Evolutionary conservation across 192 early-diverging fungal species (phyloP).

Genomic region (Gorgonomyces haynaldii): DNA sequence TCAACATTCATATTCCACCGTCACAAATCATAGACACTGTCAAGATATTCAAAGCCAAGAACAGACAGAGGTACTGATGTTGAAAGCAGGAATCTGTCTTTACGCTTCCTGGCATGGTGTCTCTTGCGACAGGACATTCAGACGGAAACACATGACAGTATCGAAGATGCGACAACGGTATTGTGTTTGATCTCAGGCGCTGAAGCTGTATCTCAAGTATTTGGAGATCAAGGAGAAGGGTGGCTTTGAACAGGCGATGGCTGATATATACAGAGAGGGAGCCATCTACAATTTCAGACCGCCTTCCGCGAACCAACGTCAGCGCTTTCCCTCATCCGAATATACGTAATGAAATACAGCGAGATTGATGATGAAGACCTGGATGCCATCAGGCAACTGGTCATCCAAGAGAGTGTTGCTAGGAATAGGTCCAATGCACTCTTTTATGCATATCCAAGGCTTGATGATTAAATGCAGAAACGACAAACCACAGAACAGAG

Average conservation of each 20-base stretch:
- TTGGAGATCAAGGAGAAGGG: conserved; percentile 48
- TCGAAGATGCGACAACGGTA: conserved; percentile 84
- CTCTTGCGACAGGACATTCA: conserved; percentile 77
- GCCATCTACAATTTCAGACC: conserved; percentile 24
- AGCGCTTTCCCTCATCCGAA: not conserved
- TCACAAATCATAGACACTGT: conserved; percentile 88
- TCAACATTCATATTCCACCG: conserved; percentile 79
- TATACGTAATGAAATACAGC: too few relatives aligned
- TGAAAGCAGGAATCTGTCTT: conserved; percentile 61
- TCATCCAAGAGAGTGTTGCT: too few relatives aligned
- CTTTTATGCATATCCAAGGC: too few relatives aligned
- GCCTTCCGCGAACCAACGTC: conserved; percentile 4
- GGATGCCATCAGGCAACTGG: too few relatives aligned
- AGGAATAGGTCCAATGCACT: too few relatives aligned
- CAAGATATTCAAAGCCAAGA: conserved; percentile 77
- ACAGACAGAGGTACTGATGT: conserved; percentile 50
- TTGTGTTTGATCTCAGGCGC: conserved; percentile 32
- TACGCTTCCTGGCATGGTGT: conserved; percentile 87
- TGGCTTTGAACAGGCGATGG: conserved; percentile 59
- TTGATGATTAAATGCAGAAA: too few relatives aligned
- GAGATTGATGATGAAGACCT: too few relatives aligned
- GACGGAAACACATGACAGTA: conserved; percentile 77
- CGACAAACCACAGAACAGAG: too few relatives aligned
- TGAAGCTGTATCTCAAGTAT: conserved; percentile 77
- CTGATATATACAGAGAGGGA: conserved; percentile 76